Base-by-base conservation (phyloP, 495 filamentous ascomycete species). In the Penicillium soppii region DNA sequence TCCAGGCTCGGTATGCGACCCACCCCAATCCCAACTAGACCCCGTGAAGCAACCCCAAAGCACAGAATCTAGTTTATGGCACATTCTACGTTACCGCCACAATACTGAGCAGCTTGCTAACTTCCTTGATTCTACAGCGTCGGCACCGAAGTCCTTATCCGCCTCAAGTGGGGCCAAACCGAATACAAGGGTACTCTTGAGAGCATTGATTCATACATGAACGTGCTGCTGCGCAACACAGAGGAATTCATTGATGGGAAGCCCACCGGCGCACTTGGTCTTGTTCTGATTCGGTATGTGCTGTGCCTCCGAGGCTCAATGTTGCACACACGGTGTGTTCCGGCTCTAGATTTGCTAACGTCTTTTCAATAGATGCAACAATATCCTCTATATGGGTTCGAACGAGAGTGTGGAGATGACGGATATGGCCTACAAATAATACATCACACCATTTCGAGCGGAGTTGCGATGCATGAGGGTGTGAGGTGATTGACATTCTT, bases 171-270 rank as follows among this genome's bases (percentile, higher is more conserved):
- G 94, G 91, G 90, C 58, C 85, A 96, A 65, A 94, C 90, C 26
- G 95, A 97, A 73, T 98, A 97, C 81, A 90, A 89, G 66, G 94
- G 94, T 57, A 82, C 80, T 37, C 82, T 98, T 47, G 89, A 97
- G 58, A 88, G 82, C 72, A 88, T 96, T 57, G 94, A 98, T 75
- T 91, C 87, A 61, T 98, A 97, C 81, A 96, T 98, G 92, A 98
- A 98, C 75, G 84, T 98, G 54, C 89, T 97, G 71, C 81, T 98
- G 44, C 81, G 81, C 60, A 83, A 86, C 60, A 90, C 94, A 41
- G 89, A 95, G 73, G 95, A 97, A 65, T 96, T 82, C 73, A 86
- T 96, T 56, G 85, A 94, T 71, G 89, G 88, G 47, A 90, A 94
- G 80, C 85, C 80, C 62, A 89, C 87, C 25, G 91, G 89, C 40